Percentiles rank a stretch among this genome's conserved stretches.
phyloP scores from a whole-genome alignment of 2,329 filamentous ascomycete species.

The Westerdykella sp. region DNA sequence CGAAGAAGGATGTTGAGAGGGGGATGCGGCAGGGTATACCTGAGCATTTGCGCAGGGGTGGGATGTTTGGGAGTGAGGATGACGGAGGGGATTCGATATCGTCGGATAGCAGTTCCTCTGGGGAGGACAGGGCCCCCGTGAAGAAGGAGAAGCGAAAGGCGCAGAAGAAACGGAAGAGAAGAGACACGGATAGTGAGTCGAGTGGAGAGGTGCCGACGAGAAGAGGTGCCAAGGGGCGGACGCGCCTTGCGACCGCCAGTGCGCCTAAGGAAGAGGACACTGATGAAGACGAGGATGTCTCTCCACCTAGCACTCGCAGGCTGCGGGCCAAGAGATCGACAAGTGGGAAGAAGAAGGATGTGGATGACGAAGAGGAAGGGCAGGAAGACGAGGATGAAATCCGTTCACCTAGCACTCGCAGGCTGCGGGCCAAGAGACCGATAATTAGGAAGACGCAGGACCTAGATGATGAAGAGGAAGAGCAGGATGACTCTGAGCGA shows the following conservation, averaged over 20 bases:
- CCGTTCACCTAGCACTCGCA: conserved; percentile 6
- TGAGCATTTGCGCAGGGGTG: conserved; percentile 8
- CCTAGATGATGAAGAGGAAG: conserved; percentile 11
- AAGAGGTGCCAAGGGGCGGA: conserved; percentile 1
- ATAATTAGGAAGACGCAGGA: conserved; percentile 14
- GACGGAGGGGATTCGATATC: conserved; percentile 7
- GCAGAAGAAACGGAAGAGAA: conserved; percentile 1
- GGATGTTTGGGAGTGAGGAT: conserved; percentile 23
- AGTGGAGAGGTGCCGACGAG: conserved; percentile 1
- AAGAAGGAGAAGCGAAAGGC: conserved; percentile 3
- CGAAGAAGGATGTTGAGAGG: conserved; percentile 1
- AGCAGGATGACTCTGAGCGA: conserved; percentile 4
- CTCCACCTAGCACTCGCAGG: conserved; percentile 6
- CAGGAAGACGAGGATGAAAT: conserved; percentile 5
- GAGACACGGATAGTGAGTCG: not conserved
- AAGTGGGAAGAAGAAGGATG: conserved; percentile 11
- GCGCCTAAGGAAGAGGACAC: conserved; percentile 3
- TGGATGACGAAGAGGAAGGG: conserved; percentile 11
- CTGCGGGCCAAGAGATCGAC: conserved; percentile 18
- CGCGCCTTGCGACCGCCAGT: not conserved
- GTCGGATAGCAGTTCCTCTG: conserved; percentile 6
- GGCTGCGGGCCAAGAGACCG: conserved; percentile 15
- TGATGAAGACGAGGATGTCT: conserved; percentile 3
- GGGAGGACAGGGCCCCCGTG: not conserved
- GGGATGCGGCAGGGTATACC: conserved; percentile 19